A percentile compares a stretch with the other conserved stretches of the same genome.
These are phyloP conservation scores for Penicillium soppii DNA, from an alignment of 495 filamentous ascomycete species.

Conservation along the genomic window DNA sequence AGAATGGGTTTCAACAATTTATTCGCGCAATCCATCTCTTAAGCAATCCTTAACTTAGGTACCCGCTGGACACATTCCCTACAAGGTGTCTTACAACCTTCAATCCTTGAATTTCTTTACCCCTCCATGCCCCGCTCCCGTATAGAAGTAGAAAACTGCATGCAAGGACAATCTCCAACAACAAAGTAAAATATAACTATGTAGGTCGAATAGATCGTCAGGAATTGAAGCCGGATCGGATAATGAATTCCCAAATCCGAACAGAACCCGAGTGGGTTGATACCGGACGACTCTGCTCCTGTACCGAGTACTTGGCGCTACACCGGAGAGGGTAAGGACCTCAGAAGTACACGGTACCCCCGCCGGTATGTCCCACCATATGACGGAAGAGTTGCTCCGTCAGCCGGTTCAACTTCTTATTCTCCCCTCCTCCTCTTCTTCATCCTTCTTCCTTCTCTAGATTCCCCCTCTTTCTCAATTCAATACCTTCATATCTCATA, in stretches of 20 bases:
- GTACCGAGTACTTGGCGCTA: constrained; percentile 27
- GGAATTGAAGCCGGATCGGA: constrained; percentile 14
- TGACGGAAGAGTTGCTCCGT: constrained; percentile 50
- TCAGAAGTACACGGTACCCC: constrained; percentile 18
- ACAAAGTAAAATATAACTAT: background rate
- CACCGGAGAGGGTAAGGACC: constrained; percentile 20
- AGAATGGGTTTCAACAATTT: background rate
- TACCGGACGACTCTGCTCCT: constrained; percentile 48
- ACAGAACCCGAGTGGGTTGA: constrained; percentile 30
- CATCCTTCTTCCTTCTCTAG: constrained; percentile 13
- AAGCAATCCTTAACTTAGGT: background rate
- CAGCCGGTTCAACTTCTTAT: constrained; percentile 30
- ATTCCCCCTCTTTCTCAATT: constrained; percentile 13
- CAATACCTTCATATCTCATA: constrained; percentile 1
- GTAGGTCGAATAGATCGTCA: background rate
- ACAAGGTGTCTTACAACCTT: background rate
- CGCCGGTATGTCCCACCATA: constrained; percentile 37
- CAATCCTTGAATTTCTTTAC: constrained; percentile 7
- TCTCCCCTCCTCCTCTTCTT: constrained; percentile 15
- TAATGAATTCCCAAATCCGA: constrained; percentile 14
- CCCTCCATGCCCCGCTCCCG: constrained; percentile 41
- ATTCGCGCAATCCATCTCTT: background rate
- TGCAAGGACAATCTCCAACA: background rate
- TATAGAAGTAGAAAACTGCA: constrained; percentile 10
- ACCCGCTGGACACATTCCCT: background rate